Percentiles rank a stretch among this genome's conserved stretches.
Evolutionary conservation across 2,329 filamentous ascomycete species (phyloP).

Genomic region (Rutstroemia sp.): DNA sequence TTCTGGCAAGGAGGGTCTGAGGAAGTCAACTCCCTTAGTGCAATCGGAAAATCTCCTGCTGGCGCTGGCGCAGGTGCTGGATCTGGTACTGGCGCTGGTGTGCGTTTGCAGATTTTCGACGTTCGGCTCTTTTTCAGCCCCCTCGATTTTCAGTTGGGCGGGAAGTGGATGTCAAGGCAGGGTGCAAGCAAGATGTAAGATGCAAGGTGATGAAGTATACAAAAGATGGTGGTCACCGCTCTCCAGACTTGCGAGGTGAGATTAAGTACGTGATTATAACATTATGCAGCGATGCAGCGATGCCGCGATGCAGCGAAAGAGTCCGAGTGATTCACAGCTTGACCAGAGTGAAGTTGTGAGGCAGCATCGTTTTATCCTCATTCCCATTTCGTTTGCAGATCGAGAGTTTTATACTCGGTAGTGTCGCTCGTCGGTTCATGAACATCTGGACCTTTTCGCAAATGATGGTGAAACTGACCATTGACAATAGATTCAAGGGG

Average conservation of each 20-base stretch:
- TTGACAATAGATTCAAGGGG: background rate
- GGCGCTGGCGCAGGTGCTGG: no score
- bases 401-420: background rate
- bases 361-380: no score
- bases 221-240: background rate
- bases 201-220: background rate
- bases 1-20: background rate
- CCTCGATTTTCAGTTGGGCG: background rate
- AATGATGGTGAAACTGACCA: slow-evolving; percentile 4
- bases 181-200: background rate
- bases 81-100: background rate
- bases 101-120: background rate
- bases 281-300: slow-evolving; percentile 2
- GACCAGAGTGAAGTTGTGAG: no score
- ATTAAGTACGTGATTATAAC: background rate
- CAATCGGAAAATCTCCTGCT: background rate
- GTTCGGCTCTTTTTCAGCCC: slow-evolving; percentile 1
- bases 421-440: background rate
- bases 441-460: slow-evolving; percentile 2
- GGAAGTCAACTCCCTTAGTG: background rate
- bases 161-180: background rate
- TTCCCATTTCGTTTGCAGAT: background rate
- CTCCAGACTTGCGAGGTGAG: background rate
- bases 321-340: no score
- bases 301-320: background rate